Evolutionary conservation across 345 rosid genomes (phyloP), one percentile per base, ranked within the genome.

Genomic region (Euphorbia peplus): DNA sequence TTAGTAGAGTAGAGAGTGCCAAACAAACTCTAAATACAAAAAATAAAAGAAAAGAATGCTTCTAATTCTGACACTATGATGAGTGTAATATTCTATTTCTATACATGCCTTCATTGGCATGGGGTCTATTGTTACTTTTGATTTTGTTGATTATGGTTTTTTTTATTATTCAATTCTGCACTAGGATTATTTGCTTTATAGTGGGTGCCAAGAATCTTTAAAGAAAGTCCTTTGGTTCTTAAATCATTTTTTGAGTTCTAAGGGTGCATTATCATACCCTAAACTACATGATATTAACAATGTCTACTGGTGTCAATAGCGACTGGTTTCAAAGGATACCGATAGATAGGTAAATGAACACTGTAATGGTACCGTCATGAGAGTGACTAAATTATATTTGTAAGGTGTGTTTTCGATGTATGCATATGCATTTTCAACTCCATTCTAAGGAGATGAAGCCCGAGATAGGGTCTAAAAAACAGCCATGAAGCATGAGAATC

Each of bases 191-290:
- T 80, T 62, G 59, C 79, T 78, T 69, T 63, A 42, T 26, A 65
- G 75, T 62, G 79, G 80, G 76, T 66, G 73, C 80, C 26, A 39
- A 61, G 86, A 81, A 79, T 83, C 82, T 73, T 68, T 64, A 35
- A 22, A 66, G 63, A 35, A 22, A 66, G 63, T 29, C 79, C 47
- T 26, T 24, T 18, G 30, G 6, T 67, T 39, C 69, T 70, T 41
- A 55, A 70, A 4, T 63, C 79, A 26, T 79, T 81, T 79, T 48
- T 77, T 79, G 85, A 83, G 82, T 66, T 70, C 39, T n/a, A 48
- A 42, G n/a, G 30, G 11, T 12, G 21, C 53, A 63, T 59, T 77
- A 63, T 70, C 53, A 48, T 52, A 14, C 46, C 32, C 4, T 26
- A 57, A 25, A 62, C 1, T 66, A 39, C 51, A 70, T 44, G 51